These are phyloP conservation scores for Boletus fagicola DNA, from an alignment of 768 basidiomycete genomes.

Conservation along the genomic window DNA sequence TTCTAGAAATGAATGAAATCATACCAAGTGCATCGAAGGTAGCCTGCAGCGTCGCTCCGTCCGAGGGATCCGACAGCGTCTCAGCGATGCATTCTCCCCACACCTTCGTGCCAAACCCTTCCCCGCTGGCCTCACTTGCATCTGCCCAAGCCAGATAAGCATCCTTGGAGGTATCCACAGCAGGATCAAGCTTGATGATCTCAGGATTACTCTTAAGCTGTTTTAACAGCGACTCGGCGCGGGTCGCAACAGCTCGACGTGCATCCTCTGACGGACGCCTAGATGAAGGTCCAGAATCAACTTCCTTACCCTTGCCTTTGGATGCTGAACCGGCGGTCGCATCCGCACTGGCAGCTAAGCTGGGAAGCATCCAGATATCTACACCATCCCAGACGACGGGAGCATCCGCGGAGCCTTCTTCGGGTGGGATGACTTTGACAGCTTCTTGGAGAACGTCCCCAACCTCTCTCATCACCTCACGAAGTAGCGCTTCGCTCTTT, in stretches of 20 bases:
- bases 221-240: conserved; percentile 74
- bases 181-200: conserved; percentile 76
- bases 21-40: conserved; percentile 61
- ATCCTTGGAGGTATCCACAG: conserved; percentile 54
- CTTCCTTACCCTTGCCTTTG: conserved; percentile 41
- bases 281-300: conserved; percentile 27
- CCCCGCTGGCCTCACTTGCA: conserved; percentile 53
- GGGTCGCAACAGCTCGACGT: conserved; percentile 60
- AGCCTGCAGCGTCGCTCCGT: conserved; percentile 51
- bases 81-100: conserved; percentile 55
- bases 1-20: conserved; percentile 18
- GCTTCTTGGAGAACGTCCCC: conserved; percentile 82
- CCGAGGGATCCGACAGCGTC: conserved; percentile 48
- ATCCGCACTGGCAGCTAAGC: conserved; percentile 20
- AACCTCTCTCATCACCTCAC: conserved; percentile 75
- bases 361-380: conserved; percentile 80
- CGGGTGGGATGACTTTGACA: conserved; percentile 90
- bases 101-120: conserved; percentile 41
- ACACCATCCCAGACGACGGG: conserved; percentile 76
- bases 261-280: conserved; percentile 37
- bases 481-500: conserved; percentile 63
- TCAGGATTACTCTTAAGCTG: conserved; percentile 72
- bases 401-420: conserved; percentile 37
- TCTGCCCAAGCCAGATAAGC: conserved; percentile 64
- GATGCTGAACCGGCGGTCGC: conserved; percentile 1